Evolutionary conservation across 768 basidiomycete genomes (phyloP).

Genomic region (Sporobolomyces phaffii): DNA sequence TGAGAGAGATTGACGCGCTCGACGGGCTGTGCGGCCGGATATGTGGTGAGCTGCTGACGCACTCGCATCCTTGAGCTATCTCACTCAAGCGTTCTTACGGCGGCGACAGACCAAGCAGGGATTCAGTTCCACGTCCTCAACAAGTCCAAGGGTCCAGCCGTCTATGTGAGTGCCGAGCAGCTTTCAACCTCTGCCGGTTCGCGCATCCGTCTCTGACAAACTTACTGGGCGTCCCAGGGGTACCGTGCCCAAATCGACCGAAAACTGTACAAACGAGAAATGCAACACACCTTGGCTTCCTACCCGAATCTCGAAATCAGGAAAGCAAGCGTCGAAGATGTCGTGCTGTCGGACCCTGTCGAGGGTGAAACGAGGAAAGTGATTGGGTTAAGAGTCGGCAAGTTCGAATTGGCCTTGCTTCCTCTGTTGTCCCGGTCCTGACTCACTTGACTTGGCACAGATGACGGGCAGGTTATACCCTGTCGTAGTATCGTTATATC

Average conservation of each 20-base stretch:
- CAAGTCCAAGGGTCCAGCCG: conserved; percentile 71
- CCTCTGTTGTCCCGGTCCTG: neutral
- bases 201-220: neutral
- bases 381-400: conserved; percentile 29
- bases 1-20: conserved; percentile 84
- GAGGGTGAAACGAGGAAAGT: conserved; percentile 22
- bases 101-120: conserved; percentile 66
- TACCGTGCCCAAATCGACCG: conserved; percentile 84
- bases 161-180: neutral
- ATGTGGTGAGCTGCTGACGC: conserved; percentile 55
- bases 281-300: conserved; percentile 63
- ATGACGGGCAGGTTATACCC: conserved; percentile 64
- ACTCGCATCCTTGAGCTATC: neutral
- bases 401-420: neutral
- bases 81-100: neutral
- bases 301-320: conserved; percentile 58
- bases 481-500: conserved; percentile 81
- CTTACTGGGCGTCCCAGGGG: conserved; percentile 53
- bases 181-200: neutral
- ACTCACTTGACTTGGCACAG: conserved; percentile 46
- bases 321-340: conserved; percentile 28
- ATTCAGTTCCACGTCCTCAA: conserved; percentile 85
- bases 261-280: conserved; percentile 70
- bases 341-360: conserved; percentile 58
- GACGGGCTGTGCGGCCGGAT: conserved; percentile 78